Evolutionary conservation across 176 grass and related monocot species (phyloP), one percentile per base, ranked within the genome.

Genomic region (Bolboschoenus planiculmis): DNA sequence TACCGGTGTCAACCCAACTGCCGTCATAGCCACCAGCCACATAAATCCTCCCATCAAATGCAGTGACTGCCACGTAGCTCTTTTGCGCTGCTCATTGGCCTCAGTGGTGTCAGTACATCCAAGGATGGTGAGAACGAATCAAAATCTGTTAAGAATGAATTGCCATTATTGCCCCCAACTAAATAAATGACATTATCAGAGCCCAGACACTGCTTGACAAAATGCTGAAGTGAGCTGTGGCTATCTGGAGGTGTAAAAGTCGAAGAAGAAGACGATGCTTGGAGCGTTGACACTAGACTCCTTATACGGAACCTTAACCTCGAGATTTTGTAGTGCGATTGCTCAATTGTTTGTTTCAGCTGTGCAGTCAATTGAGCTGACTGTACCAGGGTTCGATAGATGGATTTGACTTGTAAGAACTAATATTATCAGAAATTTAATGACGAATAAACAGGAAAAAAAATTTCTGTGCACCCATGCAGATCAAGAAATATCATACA

Each of bases 311-410:
- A 43, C 23, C 42, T 44, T 58, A 81, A 36, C 34, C 79, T 36
- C 9, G 31, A 29, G 37, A 81, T 59, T 62, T 61, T 81, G 35
- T 43, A 5, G 23, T 81, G 48, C 18, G 55, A 81, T 81, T 81
- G 37, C 37, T 81, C 79, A 9, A 81, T 59, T 42, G 55, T 81
- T 59, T 81, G 16, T 46, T 46, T 63, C 21, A 81, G 79, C 36
- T 18, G 53, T 61, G 56, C 36, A 43, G 59, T 81, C 42, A 61
- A 54, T 63, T 27, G 36, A 61, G 36, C 57, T 61, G 56, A 61
- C 21, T 63, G 21, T 61, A 4, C 55, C 79, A 56, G 21, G 51
- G 79, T 47, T 18, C 34, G 8, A 46, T 36, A 23, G 26, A 83
- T 74, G 70, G 1, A 48, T 74, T 13, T 47, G 39, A 74, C 42